Base-by-base conservation (phyloP, 768 basidiomycete genomes). In the Leucogyrophana mollusca region DNA sequence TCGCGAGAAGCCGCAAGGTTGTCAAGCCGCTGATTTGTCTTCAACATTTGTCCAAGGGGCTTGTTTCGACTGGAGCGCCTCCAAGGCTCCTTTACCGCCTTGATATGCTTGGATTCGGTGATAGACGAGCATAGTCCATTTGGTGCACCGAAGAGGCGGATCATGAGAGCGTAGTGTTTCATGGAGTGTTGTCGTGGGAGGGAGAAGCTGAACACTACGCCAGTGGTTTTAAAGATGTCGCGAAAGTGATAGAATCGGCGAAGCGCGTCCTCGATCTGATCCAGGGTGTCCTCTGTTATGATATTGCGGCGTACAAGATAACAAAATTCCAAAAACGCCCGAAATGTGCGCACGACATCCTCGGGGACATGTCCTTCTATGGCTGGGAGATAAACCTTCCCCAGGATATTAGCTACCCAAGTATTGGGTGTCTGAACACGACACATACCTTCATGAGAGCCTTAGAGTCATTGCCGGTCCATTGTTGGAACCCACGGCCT, bases 71-170 rank as follows among this genome's bases (percentile, higher is more conserved):
- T 67, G 1, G 67, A 68, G 2, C 55, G 54, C 1, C 58, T 55
- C 53, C 57, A 71, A 1, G 68, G 68, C 35, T 64, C 35, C 43
- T 69, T 69, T 8, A 70, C 63, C 5, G 66, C 65, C 22, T 63
- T 61, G 45, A 67, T 70, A 35, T 65, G 67, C 35, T 63, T 62
- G 0, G 60, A 64, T 34, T 70, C 66, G 0, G 65, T 70, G 18
- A 68, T 68, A 9, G 65, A 70, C 0, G 61, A 64, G 45, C 68
- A 67, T 5, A 68, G 57, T 2, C 68, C 64, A 43, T 67, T 67
- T 3, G 58, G 68, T 3, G 64, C 54, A 9, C 61, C 65, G 46
- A 66, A 69, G 11, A 52, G 34, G 1, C 34, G 34, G 34, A 66
- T 64, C 4, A 55, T 42, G 4, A 22, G 18, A 1, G 4, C 6